Percentiles rank a stretch among this genome's conserved stretches.
Evolutionary conservation across 441 rosid genomes (phyloP).

Genomic region (Croton laevigatus): DNA sequence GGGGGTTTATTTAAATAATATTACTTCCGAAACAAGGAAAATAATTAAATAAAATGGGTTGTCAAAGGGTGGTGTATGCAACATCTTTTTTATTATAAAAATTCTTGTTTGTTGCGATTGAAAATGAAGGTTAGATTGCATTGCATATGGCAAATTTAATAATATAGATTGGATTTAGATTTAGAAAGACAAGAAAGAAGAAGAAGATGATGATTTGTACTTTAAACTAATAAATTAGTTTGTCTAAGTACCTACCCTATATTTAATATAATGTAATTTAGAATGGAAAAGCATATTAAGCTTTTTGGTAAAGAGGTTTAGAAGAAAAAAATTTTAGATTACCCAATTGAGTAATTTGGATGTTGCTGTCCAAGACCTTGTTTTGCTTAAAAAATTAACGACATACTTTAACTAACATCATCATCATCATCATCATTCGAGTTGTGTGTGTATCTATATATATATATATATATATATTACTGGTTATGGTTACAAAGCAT

Average conservation of each 20-base stretch:
- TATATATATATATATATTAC: not conserved
- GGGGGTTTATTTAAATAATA: too few relatives aligned
- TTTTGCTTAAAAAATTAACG: constrained; percentile 4
- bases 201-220: too few relatives aligned
- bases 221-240: not conserved
- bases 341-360: constrained; percentile 27
- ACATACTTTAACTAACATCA: not conserved
- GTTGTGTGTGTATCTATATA: not conserved
- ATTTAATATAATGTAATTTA: too few relatives aligned
- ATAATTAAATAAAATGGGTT: not conserved
- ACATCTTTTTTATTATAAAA: not conserved
- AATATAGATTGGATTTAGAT: not conserved
- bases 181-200: not conserved
- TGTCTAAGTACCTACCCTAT: not conserved
- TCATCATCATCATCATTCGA: not conserved
- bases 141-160: not conserved
- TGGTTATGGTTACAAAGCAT: not conserved
- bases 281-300: not conserved
- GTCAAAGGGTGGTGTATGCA: constrained; percentile 11
- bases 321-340: not conserved
- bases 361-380: constrained; percentile 25
- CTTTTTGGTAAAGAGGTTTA: not conserved
- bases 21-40: too few relatives aligned
- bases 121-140: not conserved
- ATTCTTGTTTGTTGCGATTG: not conserved